These are phyloP conservation scores for Bassia scoparia DNA, from an alignment of 148 eudicot species.

Conservation along the genomic window DNA sequence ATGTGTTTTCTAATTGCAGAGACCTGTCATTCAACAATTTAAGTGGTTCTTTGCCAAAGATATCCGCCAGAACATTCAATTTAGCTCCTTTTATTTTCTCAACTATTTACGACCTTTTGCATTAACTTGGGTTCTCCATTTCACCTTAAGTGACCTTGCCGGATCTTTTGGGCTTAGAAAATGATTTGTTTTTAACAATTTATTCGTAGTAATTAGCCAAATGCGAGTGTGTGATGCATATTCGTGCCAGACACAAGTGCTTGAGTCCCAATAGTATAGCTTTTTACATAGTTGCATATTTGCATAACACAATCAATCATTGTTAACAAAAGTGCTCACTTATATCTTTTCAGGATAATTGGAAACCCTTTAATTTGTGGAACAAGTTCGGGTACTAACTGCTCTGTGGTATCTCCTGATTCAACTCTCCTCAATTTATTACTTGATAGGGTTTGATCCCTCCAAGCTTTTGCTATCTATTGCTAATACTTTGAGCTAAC, in stretches of 20 bases:
- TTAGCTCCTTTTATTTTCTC: constrained; percentile 23
- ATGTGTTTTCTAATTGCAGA: constrained; percentile 33
- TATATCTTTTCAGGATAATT: constrained; percentile 45
- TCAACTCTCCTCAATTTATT: constrained; percentile 66
- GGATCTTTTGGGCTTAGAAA: neutral
- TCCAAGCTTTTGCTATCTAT: too few relatives aligned
- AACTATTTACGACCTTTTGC: constrained; percentile 1
- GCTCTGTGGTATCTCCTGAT: constrained; percentile 65
- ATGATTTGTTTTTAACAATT: neutral
- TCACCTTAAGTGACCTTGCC: neutral
- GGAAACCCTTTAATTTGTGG: constrained; percentile 82
- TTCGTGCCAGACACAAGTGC: neutral
- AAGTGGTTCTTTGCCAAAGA: constrained; percentile 75
- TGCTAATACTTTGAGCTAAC: too few relatives aligned
- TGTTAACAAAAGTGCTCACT: too few relatives aligned
- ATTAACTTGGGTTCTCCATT: neutral
- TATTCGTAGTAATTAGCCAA: neutral
- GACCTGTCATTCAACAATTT: constrained; percentile 89
- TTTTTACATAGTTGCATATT: neutral
- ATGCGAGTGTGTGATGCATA: too few relatives aligned
- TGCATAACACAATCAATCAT: too few relatives aligned
- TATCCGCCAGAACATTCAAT: constrained; percentile 77
- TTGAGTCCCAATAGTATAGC: neutral
- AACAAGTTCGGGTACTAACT: constrained; percentile 46
- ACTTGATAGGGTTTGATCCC: too few relatives aligned